Evolutionary conservation across 345 rosid genomes (phyloP).

Genomic region (Murraya koenigii): DNA sequence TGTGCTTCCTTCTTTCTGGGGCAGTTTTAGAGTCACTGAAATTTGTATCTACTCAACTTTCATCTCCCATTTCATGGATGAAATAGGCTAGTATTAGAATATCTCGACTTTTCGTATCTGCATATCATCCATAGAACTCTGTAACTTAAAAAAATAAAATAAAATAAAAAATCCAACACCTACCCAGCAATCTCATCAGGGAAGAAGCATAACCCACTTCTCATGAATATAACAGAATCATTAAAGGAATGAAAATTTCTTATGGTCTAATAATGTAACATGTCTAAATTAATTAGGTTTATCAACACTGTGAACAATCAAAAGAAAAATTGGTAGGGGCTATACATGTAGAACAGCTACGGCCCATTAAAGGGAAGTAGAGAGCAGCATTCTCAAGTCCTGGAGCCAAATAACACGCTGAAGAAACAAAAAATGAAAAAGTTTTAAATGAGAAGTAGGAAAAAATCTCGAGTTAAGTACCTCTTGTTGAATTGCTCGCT

Average conservation of each 20-base stretch:
- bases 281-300: neutral
- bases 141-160: neutral
- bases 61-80: neutral
- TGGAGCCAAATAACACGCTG: neutral
- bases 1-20: neutral
- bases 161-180: too few species aligned
- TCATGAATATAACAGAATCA: neutral
- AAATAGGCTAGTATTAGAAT: neutral
- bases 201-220: neutral
- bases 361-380: neutral
- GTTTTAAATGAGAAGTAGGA: neutral
- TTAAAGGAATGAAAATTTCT: neutral
- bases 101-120: neutral
- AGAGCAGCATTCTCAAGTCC: neutral
- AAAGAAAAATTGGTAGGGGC: neutral
- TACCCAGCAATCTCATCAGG: neutral
- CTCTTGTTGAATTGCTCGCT: constrained; percentile 94
- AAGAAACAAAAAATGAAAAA: neutral
- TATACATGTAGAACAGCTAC: neutral
- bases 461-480: constrained; percentile 26
- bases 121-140: neutral
- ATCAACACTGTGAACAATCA: neutral
- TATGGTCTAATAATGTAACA: neutral
- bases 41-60: neutral
- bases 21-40: neutral